These are phyloP conservation scores for Suillus fuscotomentosus DNA, from an alignment of 768 basidiomycete species.

Conservation along the genomic window DNA sequence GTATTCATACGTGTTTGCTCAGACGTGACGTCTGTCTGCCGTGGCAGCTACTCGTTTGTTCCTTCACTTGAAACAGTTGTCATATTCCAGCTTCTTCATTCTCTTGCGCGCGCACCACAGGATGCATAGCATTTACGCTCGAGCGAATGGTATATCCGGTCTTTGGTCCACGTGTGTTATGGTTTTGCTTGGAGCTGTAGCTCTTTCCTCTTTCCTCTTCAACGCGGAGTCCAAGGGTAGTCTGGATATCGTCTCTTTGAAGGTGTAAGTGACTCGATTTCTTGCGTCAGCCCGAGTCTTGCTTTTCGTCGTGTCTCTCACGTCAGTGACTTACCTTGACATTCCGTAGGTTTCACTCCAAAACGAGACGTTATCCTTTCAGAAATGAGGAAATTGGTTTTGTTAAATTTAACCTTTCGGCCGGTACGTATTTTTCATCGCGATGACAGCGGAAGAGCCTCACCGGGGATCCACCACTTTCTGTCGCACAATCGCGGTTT, in stretches of 20 bases:
- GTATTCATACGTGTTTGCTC: not conserved
- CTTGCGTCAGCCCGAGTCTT: constrained; percentile 7
- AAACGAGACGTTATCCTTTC: constrained; percentile 52
- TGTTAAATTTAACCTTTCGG: constrained; percentile 77
- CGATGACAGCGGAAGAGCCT: constrained; percentile 18
- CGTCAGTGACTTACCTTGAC: constrained; percentile 12
- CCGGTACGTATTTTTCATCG: constrained; percentile 53
- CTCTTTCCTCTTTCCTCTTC: constrained; percentile 71
- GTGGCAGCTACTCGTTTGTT: not conserved
- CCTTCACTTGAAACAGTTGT: not conserved
- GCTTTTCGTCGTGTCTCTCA: constrained; percentile 9
- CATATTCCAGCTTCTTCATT: not conserved
- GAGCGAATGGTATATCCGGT: constrained; percentile 73
- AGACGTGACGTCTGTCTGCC: not conserved
- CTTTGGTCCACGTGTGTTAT: constrained; percentile 75
- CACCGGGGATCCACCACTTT: constrained; percentile 15
- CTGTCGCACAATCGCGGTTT: constrained; percentile 4
- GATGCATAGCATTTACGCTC: constrained; percentile 72
- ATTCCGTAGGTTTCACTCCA: constrained; percentile 42
- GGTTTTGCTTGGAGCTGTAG: constrained; percentile 66
- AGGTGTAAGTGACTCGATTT: constrained; percentile 58
- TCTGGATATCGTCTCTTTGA: constrained; percentile 60
- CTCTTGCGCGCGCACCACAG: not conserved
- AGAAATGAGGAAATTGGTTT: constrained; percentile 76
- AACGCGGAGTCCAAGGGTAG: constrained; percentile 55